Evolutionary conservation across 1,284 basidiomycete genomes (phyloP), one percentile per base, ranked within the genome.

Genomic region (Cryptococcus deneoformans): DNA sequence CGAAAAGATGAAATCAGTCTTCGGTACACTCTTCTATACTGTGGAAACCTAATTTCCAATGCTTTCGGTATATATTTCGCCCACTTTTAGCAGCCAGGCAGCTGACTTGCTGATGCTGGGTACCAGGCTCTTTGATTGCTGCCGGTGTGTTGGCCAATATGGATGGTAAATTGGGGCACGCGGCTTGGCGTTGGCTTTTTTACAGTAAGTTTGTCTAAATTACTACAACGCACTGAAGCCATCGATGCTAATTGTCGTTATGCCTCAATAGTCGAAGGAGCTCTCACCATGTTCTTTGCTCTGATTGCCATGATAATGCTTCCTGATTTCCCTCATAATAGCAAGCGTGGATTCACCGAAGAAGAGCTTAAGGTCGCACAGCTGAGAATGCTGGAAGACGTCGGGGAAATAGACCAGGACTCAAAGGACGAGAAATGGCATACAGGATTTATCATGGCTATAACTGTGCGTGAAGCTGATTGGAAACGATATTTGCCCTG

Each of bases 301-400:
- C 24, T 87, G 2, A 56, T 66, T 16, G 59, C 64, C 0, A 82
- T 86, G 50, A 84, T 85, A 67, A 81, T 90, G 60, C 82, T 91
- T 3, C 89, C 89, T 5, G 89, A 91, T 72, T 90, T 90, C 73
- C 76, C 74, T n/a, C 58, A 70, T 52, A 88, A 88, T 60, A 87
- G 86, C 0, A 50, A 49, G 37, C 79, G 81, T 16, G 87, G 87
- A 81, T 75, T 89, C 56, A 74, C 80, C 14, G 72, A 78, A 0
- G 77, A 79, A 7, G 86, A 90, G 65, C 40, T 42, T 42, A n/a
- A 42, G n/a, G n/a, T 42, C n/a, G 10, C 40, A n/a, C 40, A 42
- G 40, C 40, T 42, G 40, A 42, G n/a, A 42, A 42, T 10, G n/a
- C 82, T 86, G 0, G 87, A 89, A 67, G 87, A 89, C 68, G 84